Conservation (phyloP, 176 grass and related monocot species). For the Oryza officinalis region DNA sequence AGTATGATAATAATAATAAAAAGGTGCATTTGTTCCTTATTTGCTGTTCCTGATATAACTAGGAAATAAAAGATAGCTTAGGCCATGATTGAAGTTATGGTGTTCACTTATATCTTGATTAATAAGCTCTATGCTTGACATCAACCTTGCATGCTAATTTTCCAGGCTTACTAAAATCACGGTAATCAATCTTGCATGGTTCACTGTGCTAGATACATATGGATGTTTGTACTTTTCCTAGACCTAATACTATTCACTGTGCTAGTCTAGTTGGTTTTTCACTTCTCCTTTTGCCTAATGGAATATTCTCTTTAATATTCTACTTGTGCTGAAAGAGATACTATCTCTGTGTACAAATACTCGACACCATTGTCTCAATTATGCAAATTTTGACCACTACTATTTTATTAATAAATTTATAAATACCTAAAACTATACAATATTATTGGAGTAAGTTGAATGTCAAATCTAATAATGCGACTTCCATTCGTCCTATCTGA, state of each 20-base stretch:
- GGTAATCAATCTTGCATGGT: background rate
- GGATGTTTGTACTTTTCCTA: background rate
- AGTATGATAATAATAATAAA: background rate
- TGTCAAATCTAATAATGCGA: background rate
- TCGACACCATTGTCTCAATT: background rate
- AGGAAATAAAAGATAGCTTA: background rate
- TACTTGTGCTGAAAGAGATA: constrained; percentile 13
- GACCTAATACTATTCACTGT: background rate
- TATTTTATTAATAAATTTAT: background rate
- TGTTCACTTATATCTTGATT: background rate
- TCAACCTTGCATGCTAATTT: background rate
- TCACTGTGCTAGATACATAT: background rate
- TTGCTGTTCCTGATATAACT: background rate
- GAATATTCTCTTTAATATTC: constrained; percentile 18
- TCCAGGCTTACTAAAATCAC: background rate
- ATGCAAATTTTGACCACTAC: background rate
- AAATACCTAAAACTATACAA: background rate
- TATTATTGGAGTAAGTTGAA: background rate
- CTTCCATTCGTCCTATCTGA: no score
- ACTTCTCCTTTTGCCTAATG: background rate
- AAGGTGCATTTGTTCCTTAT: background rate
- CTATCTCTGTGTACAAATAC: background rate
- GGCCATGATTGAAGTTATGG: background rate
- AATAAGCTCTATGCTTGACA: background rate
- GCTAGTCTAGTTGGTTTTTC: background rate